Percentiles rank a stretch among this genome's conserved stretches.
These are phyloP conservation scores for Aureobasidium lini DNA, from an alignment of 2,329 filamentous ascomycete species.

Conservation along the genomic window DNA sequence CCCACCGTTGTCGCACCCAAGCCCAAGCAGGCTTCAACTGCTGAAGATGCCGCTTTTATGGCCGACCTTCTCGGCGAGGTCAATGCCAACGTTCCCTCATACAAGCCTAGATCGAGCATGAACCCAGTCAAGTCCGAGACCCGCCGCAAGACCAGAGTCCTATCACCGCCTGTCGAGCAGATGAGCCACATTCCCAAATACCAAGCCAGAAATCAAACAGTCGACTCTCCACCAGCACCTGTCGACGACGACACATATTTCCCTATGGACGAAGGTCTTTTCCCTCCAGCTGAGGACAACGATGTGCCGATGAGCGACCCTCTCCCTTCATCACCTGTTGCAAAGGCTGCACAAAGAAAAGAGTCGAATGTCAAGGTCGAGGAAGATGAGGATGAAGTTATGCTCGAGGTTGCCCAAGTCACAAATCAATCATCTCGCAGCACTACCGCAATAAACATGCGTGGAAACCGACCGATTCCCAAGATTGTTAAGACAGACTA, in stretches of 20 bases:
- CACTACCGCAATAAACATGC: constrained; percentile 71
- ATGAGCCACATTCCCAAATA: constrained; percentile 29
- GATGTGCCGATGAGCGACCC: constrained; percentile 80
- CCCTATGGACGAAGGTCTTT: constrained; percentile 37
- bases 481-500: constrained; percentile 64
- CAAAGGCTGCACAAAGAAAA: constrained; percentile 31
- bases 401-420: constrained; percentile 79
- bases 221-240: background rate
- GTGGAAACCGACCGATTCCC: constrained; percentile 69
- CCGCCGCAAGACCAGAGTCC: constrained; percentile 68
- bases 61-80: constrained; percentile 78
- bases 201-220: constrained; percentile 17
- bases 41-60: constrained; percentile 85
- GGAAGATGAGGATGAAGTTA: constrained; percentile 65
- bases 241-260: constrained; percentile 18
- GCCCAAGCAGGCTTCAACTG: constrained; percentile 72
- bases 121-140: constrained; percentile 65
- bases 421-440: constrained; percentile 57
- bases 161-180: constrained; percentile 65
- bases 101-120: constrained; percentile 43
- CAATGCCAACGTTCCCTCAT: constrained; percentile 63
- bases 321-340: constrained; percentile 69
- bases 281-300: constrained; percentile 50
- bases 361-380: constrained; percentile 56
- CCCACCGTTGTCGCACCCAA: constrained; percentile 57